Percentiles rank a stretch among this genome's conserved stretches.
Evolutionary conservation across 345 rosid genomes (phyloP).

Genomic region (Eutrema yunnanense): DNA sequence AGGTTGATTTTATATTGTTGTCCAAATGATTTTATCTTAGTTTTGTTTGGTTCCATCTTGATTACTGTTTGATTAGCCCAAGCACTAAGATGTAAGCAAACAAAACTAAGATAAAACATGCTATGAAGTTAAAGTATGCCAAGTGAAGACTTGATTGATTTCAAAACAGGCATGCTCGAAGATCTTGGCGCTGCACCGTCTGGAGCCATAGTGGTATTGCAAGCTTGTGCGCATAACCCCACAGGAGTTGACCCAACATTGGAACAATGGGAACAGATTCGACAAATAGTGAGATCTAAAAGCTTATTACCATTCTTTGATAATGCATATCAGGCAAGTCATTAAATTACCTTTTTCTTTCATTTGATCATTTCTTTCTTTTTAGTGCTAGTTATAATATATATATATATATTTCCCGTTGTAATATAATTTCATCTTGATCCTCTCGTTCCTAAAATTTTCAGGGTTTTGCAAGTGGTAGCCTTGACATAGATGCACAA

Average conservation of each 20-base stretch:
- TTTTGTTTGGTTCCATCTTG: not conserved
- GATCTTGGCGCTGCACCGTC: conserved; percentile 84
- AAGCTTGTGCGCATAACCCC: conserved; percentile 98
- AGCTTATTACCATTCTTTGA: conserved; percentile 83
- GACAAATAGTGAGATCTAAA: conserved; percentile 69
- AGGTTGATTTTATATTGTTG: conserved; percentile 35
- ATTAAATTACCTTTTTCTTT: not conserved
- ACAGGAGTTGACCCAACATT: conserved; percentile 92
- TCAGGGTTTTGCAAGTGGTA: conserved; percentile 76
- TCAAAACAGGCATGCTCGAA: conserved; percentile 58
- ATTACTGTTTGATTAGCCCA: not conserved
- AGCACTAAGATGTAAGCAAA: too few relatives aligned
- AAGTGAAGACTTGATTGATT: too few relatives aligned
- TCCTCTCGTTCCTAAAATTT: too few relatives aligned
- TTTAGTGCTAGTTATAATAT: too few relatives aligned
- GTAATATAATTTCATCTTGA: too few relatives aligned
- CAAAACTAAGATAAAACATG: too few relatives aligned
- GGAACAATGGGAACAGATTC: conserved; percentile 88
- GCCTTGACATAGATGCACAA: conserved; percentile 55
- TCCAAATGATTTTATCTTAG: not conserved
- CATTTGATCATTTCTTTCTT: not conserved
- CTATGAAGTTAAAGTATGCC: not conserved
- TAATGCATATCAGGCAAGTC: conserved; percentile 85
- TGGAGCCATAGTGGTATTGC: conserved; percentile 88
- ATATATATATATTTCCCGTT: too few relatives aligned